A percentile compares a stretch with the other conserved stretches of the same genome.
Conservation (phyloP, 306 rosid species). For the Cucurbita maxima region DNA sequence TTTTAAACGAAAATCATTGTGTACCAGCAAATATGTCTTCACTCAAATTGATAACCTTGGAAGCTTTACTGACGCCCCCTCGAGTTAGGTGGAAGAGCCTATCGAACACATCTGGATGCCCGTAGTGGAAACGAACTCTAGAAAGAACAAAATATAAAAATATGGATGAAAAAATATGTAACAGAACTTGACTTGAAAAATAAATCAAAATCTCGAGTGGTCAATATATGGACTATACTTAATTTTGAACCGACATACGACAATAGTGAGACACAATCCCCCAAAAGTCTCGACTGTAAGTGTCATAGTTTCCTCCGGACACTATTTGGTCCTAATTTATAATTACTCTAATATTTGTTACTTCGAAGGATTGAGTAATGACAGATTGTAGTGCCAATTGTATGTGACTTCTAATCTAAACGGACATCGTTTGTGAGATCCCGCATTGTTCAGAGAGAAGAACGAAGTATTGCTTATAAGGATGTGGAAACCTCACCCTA, state of each 20-base stretch:
- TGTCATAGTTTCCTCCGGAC: neutral
- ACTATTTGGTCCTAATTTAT: neutral
- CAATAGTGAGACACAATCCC: neutral
- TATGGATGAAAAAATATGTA: neutral
- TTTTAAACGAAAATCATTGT: neutral
- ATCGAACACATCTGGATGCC: constrained; percentile 97
- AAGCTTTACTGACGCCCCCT: constrained; percentile 96
- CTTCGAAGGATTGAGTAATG: neutral
- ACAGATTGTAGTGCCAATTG: neutral
- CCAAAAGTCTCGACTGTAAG: neutral
- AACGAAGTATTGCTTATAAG: too few relatives aligned
- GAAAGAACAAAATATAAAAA: constrained; percentile 1
- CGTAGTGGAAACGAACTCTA: constrained; percentile 98
- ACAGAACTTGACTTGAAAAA: neutral
- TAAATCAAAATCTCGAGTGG: neutral
- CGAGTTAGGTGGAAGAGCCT: constrained; percentile 91
- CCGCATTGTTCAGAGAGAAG: too few relatives aligned
- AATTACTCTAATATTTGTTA: neutral
- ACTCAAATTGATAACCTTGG: constrained; percentile 91
- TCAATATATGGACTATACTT: neutral
- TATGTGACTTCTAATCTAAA: neutral
- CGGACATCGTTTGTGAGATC: neutral
- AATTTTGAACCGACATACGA: neutral
- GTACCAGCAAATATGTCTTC: constrained; percentile 98
- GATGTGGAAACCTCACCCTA: too few relatives aligned